Evolutionary conservation across 257 asterid species (phyloP).

Genomic region (Plantago major): DNA sequence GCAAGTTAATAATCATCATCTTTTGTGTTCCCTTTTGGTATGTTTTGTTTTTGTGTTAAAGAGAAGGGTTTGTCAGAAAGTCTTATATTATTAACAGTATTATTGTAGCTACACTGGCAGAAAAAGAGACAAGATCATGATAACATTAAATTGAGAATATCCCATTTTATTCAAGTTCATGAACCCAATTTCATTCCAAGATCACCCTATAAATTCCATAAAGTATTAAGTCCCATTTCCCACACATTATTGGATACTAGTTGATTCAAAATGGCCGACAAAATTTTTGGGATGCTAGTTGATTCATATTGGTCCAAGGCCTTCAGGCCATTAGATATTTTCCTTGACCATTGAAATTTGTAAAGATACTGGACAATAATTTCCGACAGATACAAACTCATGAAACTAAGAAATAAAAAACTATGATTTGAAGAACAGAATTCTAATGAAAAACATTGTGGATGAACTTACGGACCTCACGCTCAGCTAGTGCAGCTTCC

Average conservation of each 20-base stretch:
- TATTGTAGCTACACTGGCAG: neutral
- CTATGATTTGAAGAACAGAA: neutral
- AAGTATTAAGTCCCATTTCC: neutral
- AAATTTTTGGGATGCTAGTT: neutral
- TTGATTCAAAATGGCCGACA: neutral
- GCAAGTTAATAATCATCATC: neutral
- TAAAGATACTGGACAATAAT: neutral
- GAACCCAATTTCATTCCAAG: too few relatives aligned
- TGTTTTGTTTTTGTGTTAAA: too few relatives aligned
- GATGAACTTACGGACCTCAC: constrained; percentile 57
- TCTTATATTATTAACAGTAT: too few relatives aligned
- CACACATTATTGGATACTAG: neutral
- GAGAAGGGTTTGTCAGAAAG: too few relatives aligned
- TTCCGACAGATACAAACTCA: neutral
- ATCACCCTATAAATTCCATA: too few relatives aligned
- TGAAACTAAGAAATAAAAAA: neutral
- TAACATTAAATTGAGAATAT: neutral
- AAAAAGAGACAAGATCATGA: neutral
- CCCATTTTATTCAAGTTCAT: neutral
- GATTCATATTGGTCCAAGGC: neutral
- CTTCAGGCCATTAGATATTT: constrained; percentile 4
- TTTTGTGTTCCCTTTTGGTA: neutral
- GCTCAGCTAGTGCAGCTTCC: constrained; percentile 93
- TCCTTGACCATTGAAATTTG: neutral
- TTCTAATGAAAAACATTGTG: neutral